Base-by-base conservation (phyloP, 2,329 filamentous ascomycete species). In the Hypocrella siamensis region DNA sequence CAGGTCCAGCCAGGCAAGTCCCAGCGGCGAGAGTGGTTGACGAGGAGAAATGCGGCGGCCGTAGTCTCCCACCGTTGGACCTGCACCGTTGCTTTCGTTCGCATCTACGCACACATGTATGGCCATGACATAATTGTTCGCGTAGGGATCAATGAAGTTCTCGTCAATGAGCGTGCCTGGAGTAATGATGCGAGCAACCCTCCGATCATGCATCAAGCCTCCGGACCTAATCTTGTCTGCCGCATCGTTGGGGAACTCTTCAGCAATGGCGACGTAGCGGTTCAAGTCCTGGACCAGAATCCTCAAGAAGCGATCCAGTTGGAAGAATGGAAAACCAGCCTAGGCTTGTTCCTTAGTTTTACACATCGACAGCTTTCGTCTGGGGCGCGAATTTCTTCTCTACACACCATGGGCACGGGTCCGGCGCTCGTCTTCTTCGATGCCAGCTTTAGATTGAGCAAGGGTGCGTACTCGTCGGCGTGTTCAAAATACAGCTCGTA, bases 401-500 rank as follows among this genome's bases (percentile, higher is more conserved):
- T 35, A 42, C 51, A 46, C 60, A 86, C 81, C 88, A 98, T 96
- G 5, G 86, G 61, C 14, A 98, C 82, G 16, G 72, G 69, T 1
- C 79, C 81, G 7, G 75, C 76, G 40, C 60, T 80, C n/a, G 80
- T 84, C 53, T 75, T 85, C 52, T 83, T 90, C 34, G 70, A 70
- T 3, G 79, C 76, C 33, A 93, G 75, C 54, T 94, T 96, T 47
- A 98, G 59, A 45, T 85, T 90, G 40, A 98, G 64, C 28, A 93
- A 61, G 1, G 85, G 81, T 2, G 80, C 88, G 51, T 79, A 80
- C 48, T 93, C 77, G 36, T 93, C 81, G 9, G 92, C 90, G 51
- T 98, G 86, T 45, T 93, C 80, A 53, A 96, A 92, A 58, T 98
- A 98, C 36, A 98, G 62, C 69, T 98, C 90, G 56, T 96, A 98